phyloP scores from a whole-genome alignment of 371 early-diverging fungal species.

The Apophysomyces sp. region DNA sequence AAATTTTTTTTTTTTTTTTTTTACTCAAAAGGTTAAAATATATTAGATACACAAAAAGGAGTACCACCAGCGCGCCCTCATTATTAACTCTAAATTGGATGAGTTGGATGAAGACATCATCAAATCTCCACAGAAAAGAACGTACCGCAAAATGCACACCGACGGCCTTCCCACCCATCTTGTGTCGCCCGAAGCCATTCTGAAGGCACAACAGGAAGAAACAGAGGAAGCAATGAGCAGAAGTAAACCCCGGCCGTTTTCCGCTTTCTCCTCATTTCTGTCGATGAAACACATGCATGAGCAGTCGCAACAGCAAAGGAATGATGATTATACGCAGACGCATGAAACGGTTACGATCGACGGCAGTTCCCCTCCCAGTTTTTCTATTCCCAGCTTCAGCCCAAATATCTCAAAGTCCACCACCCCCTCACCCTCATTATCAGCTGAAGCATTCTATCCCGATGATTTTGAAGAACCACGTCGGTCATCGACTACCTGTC shows the following conservation, averaged over 20 bases:
- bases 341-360: neutral
- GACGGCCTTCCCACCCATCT: constrained; percentile 22
- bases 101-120: constrained; percentile 5
- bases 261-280: constrained; percentile 26
- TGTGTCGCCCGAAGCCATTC: constrained; percentile 49
- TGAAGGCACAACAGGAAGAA: constrained; percentile 45
- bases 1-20: too few relatives aligned
- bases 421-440: constrained; percentile 9
- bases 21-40: neutral
- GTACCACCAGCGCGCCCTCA: constrained; percentile 8
- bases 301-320: constrained; percentile 1
- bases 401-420: constrained; percentile 5
- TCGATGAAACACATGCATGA: constrained; percentile 23
- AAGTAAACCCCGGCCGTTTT: constrained; percentile 17
- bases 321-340: neutral
- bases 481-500: neutral
- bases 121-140: constrained; percentile 2
- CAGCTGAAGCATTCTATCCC: neutral
- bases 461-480: neutral
- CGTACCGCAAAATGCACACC: constrained; percentile 5
- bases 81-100: constrained; percentile 13
- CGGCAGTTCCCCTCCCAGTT: constrained; percentile 4
- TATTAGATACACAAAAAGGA: constrained; percentile 9
- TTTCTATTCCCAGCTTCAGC: constrained; percentile 9
- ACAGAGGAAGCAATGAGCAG: constrained; percentile 30